A percentile compares a stretch with the other conserved stretches of the same genome.
These are phyloP conservation scores for Eragrostis tef DNA, from an alignment of 202 grass and related monocot species.

Conservation along the genomic window DNA sequence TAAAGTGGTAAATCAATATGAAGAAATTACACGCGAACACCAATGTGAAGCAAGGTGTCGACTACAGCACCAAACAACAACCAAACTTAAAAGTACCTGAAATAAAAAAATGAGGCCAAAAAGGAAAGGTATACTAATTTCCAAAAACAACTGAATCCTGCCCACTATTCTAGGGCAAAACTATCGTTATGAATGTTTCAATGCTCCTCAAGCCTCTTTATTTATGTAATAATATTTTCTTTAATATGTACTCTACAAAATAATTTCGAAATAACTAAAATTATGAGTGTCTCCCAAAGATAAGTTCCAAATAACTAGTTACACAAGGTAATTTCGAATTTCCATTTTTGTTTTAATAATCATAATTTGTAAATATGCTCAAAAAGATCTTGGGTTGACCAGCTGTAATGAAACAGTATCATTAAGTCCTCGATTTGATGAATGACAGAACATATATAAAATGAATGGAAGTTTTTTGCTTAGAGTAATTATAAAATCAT, in stretches of 20 bases:
- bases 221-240: background rate
- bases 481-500: conserved; percentile 5
- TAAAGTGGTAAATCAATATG: background rate
- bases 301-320: background rate
- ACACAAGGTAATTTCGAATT: background rate
- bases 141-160: background rate
- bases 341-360: background rate
- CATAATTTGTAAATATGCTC: conserved; percentile 11
- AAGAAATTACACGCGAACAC: background rate
- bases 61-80: no score
- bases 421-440: conserved; percentile 9
- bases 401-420: conserved; percentile 27
- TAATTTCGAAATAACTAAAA: background rate
- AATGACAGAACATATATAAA: conserved; percentile 17
- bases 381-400: background rate
- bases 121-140: background rate
- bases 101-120: background rate
- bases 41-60: no score
- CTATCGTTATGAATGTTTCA: background rate
- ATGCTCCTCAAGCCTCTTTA: background rate
- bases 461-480: background rate
- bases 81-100: no score
- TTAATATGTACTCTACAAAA: background rate
- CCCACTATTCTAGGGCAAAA: background rate
- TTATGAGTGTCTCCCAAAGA: background rate